Evolutionary conservation across 768 basidiomycete species (phyloP).

Genomic region (Daedaleopsis nitida): DNA sequence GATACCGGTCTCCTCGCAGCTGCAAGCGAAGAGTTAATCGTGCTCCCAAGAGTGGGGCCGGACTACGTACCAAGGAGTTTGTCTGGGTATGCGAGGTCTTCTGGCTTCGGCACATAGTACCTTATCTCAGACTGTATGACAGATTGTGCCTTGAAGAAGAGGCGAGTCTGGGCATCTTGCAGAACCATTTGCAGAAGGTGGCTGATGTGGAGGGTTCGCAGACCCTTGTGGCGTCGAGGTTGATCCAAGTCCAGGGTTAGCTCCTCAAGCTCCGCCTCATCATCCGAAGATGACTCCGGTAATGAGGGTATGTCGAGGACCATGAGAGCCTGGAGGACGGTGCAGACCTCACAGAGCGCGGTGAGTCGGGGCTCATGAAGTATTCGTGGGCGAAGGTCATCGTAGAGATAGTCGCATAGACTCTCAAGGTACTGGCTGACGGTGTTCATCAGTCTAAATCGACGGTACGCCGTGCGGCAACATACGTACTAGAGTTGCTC

Average conservation of each 20-base stretch:
- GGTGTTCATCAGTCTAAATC: background rate
- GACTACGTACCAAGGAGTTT: constrained; percentile 65
- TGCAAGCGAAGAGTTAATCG: constrained; percentile 2
- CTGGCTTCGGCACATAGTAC: constrained; percentile 74
- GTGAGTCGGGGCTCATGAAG: constrained; percentile 89
- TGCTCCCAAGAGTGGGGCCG: background rate
- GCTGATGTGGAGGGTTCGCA: constrained; percentile 73
- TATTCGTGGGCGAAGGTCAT: constrained; percentile 93
- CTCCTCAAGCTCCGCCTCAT: constrained; percentile 35
- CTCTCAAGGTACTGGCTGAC: constrained; percentile 84
- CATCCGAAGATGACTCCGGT: constrained; percentile 38
- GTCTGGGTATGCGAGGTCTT: constrained; percentile 86
- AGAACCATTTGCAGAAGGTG: constrained; percentile 85
- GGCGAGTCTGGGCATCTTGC: constrained; percentile 93
- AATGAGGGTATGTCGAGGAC: constrained; percentile 72
- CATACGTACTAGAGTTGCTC: constrained; percentile 63
- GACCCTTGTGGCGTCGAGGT: constrained; percentile 35
- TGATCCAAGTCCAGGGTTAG: constrained; percentile 44
- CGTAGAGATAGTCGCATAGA: constrained; percentile 92
- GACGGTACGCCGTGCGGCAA: background rate
- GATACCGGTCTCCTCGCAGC: constrained; percentile 47
- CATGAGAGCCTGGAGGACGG: constrained; percentile 94
- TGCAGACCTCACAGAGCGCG: constrained; percentile 92
- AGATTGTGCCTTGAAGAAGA: constrained; percentile 96
- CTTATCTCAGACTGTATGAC: constrained; percentile 88